These are phyloP conservation scores for Xylariaceae sp. DNA, from an alignment of 2,329 filamentous ascomycete genomes.

Conservation along the genomic window DNA sequence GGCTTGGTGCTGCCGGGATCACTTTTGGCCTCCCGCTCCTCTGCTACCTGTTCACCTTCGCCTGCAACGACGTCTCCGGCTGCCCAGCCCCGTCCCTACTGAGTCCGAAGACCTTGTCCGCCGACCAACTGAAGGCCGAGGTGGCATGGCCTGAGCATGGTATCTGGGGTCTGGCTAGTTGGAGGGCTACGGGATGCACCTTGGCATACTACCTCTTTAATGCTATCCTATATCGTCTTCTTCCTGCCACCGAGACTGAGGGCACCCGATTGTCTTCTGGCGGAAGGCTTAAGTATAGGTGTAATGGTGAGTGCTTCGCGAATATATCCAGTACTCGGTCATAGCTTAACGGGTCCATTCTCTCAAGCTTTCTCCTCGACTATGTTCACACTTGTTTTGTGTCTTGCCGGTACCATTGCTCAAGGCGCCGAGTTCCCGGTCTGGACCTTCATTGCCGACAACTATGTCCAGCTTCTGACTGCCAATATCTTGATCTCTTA, in stretches of 20 bases:
- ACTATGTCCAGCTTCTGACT: constrained; percentile 84
- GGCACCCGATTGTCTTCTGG: constrained; percentile 73
- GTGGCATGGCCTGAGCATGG: constrained; percentile 80
- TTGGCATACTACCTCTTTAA: constrained; percentile 79
- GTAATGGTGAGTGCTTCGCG: constrained; percentile 63
- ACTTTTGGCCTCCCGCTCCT: constrained; percentile 79
- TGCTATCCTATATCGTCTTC: constrained; percentile 71
- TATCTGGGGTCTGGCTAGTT: constrained; percentile 69
- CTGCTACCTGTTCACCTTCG: constrained; percentile 78
- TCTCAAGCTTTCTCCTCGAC: constrained; percentile 72
- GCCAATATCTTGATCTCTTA: constrained; percentile 80
- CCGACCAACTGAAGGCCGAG: constrained; percentile 75
- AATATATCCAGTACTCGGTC: neutral
- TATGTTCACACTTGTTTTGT: constrained; percentile 69
- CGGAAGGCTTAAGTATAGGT: constrained; percentile 77
- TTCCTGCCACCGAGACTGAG: constrained; percentile 73
- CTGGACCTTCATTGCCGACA: constrained; percentile 92
- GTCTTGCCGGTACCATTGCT: constrained; percentile 72
- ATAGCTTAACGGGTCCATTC: constrained; percentile 23
- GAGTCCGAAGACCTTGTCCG: constrained; percentile 69
- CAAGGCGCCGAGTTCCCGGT: constrained; percentile 82
- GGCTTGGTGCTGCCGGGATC: constrained; percentile 49
- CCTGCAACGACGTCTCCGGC: constrained; percentile 90
- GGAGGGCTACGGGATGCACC: constrained; percentile 68
- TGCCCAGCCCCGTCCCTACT: constrained; percentile 85